Conservation (phyloP, 1,284 basidiomycete species). For the Marasmius fiardii region DNA sequence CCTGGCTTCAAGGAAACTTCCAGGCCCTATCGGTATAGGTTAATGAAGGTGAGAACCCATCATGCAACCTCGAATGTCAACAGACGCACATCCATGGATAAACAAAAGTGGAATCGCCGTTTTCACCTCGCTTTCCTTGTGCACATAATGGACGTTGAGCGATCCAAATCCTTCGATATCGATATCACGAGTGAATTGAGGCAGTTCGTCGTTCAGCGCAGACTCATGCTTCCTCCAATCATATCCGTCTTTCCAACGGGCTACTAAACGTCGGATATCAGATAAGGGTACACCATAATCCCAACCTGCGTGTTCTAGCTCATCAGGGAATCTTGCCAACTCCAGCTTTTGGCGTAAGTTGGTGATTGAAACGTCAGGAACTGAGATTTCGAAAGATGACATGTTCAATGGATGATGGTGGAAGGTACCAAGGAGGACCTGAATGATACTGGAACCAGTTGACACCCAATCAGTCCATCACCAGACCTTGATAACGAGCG, state of each 20-base stretch:
- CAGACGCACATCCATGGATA: constrained; percentile 49
- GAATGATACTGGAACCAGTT: no score
- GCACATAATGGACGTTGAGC: constrained; percentile 47
- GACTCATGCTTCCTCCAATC: constrained; percentile 45
- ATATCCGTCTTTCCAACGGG: constrained; percentile 40
- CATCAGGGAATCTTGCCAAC: constrained; percentile 40
- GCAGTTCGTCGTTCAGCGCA: constrained; percentile 38
- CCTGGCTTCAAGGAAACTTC: constrained; percentile 50
- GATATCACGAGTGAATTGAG: constrained; percentile 44
- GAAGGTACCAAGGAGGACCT: neutral
- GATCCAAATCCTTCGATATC: constrained; percentile 37
- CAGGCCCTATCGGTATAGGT: constrained; percentile 44
- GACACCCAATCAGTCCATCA: no score
- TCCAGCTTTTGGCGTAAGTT: constrained; percentile 37
- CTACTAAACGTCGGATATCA: constrained; percentile 39
- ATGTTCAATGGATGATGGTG: neutral
- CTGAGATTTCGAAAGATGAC: constrained; percentile 34
- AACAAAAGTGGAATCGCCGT: constrained; percentile 48
- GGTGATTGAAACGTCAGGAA: constrained; percentile 34
- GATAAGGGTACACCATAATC: constrained; percentile 45
- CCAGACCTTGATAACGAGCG: no score
- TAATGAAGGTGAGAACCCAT: neutral
- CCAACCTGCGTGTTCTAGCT: constrained; percentile 41
- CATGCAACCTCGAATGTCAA: neutral
- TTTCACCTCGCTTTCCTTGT: constrained; percentile 36